Conservation (phyloP, 805 yeast species). For the Teunomyces panamensis region DNA sequence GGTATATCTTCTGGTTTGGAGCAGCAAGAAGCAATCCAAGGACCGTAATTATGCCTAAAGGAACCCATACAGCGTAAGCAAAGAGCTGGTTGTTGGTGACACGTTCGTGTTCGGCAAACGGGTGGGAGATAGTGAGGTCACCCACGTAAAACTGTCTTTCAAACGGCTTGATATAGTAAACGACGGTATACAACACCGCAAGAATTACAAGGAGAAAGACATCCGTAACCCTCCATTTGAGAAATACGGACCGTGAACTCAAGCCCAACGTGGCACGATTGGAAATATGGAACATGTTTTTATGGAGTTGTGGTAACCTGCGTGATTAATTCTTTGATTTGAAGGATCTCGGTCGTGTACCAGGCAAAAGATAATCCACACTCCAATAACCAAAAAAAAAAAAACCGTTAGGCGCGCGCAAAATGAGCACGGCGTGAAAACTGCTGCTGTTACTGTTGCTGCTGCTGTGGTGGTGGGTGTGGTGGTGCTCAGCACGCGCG, state of each 20-base stretch:
- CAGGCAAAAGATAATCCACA: neutral
- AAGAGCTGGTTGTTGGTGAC: conserved; percentile 30
- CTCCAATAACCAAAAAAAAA: too few relatives aligned
- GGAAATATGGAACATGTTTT: neutral
- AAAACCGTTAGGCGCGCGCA: too few relatives aligned
- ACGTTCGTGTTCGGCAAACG: conserved; percentile 30
- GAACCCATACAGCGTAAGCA: conserved; percentile 24
- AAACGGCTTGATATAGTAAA: conserved; percentile 29
- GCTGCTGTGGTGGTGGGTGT: too few relatives aligned
- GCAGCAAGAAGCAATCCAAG: conserved; percentile 38
- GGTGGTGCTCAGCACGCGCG: too few relatives aligned
- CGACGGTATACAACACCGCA: conserved; percentile 19
- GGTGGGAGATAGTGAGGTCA: conserved; percentile 36
- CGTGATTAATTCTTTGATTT: neutral
- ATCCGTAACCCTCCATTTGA: conserved; percentile 25
- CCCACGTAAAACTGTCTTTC: conserved; percentile 30
- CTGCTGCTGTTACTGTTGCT: too few relatives aligned
- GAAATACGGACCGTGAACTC: conserved; percentile 10
- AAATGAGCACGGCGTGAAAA: too few relatives aligned
- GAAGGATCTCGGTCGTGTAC: neutral
- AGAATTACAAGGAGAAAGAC: conserved; percentile 19
- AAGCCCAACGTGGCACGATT: conserved; percentile 31
- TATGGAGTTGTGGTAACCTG: neutral
- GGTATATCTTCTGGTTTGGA: conserved; percentile 42
- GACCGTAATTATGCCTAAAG: conserved; percentile 17